phyloP scores from a whole-genome alignment of 495 filamentous ascomycete genomes.

The Penicillium simplicissimum region DNA sequence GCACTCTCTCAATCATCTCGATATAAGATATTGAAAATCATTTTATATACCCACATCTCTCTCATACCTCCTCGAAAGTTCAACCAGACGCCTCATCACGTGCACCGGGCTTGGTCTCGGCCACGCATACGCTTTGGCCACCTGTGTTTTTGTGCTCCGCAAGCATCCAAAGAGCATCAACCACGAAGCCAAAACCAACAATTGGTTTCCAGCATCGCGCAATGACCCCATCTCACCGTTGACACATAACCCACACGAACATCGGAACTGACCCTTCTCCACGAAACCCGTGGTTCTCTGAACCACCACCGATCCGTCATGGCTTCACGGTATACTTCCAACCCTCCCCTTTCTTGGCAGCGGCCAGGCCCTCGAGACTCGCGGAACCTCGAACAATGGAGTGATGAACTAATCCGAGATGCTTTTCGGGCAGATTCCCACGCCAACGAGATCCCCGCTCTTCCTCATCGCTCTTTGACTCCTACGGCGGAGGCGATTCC shows the following conservation, averaged over 20 bases:
- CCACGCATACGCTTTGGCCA: constrained; percentile 29
- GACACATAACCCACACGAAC: not conserved
- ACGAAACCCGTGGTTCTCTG: constrained; percentile 8
- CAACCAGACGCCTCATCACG: constrained; percentile 20
- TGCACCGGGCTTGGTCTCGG: constrained; percentile 15
- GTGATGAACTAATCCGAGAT: not conserved
- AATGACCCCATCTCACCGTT: constrained; percentile 11
- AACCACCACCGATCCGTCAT: constrained; percentile 15
- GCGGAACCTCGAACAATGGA: not conserved
- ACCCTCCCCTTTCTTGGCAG: constrained; percentile 9
- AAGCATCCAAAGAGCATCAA: constrained; percentile 20
- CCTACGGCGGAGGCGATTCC: constrained; percentile 69
- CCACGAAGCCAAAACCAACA: constrained; percentile 5
- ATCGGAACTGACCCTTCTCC: not conserved
- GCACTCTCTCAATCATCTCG: not conserved
- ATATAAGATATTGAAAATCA: not conserved
- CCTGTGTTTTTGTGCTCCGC: constrained; percentile 31
- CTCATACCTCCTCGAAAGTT: not conserved
- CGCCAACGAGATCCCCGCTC: constrained; percentile 80
- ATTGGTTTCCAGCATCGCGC: constrained; percentile 1
- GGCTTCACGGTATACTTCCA: constrained; percentile 35
- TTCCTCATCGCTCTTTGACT: constrained; percentile 81
- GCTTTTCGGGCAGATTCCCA: constrained; percentile 50
- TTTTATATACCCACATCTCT: not conserved
- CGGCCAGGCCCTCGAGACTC: not conserved